phyloP scores from a whole-genome alignment of 1,139 yeast species.

The Blastobotrys buckinghamii region DNA sequence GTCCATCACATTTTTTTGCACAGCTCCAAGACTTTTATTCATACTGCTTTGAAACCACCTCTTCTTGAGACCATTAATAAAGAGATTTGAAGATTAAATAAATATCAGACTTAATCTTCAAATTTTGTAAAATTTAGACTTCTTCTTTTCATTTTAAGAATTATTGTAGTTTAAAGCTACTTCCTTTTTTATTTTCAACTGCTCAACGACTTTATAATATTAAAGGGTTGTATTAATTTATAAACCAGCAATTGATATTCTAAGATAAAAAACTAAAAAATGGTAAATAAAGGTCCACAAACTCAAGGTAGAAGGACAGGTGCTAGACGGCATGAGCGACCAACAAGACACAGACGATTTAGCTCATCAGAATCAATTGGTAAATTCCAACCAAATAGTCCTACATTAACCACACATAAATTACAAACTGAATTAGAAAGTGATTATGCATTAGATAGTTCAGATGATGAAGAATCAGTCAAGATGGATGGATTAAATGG shows the following conservation, averaged over 20 bases:
- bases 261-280: not conserved
- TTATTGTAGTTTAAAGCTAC: no score
- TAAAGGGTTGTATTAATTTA: no score
- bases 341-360: not conserved
- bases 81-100: no score
- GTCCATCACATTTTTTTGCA: not conserved
- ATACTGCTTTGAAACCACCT: no score
- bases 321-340: constrained; percentile 4
- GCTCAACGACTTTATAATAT: no score
- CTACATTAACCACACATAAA: not conserved
- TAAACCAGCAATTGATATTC: no score
- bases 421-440: constrained; percentile 1
- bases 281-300: constrained; percentile 3
- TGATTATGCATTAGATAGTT: constrained; percentile 1
- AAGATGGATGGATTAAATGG: not conserved
- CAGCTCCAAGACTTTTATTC: no score
- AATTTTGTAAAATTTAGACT: no score
- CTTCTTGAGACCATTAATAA: no score
- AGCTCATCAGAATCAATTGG: not conserved
- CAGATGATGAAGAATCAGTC: not conserved
- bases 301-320: not conserved
- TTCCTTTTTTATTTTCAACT: no score
- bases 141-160: no score
- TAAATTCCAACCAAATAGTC: not conserved
- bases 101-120: no score